Evolutionary conservation across 208 protist species (phyloP).

Genomic region (Porcisia deanei): DNA sequence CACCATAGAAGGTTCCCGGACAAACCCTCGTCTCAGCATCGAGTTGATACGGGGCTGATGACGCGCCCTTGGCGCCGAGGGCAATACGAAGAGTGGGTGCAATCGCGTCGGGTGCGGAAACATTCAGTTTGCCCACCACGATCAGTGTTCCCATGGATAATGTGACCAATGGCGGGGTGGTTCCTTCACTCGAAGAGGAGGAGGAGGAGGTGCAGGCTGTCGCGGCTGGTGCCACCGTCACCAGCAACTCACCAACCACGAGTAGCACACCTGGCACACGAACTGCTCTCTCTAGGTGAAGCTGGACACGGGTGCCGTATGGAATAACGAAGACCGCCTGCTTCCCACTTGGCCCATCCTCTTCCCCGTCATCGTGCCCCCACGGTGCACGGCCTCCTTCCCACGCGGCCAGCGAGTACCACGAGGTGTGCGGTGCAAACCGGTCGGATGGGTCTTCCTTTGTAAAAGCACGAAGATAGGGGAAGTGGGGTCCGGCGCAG

Average conservation of each 20-base stretch:
- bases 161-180: background rate
- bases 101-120: background rate
- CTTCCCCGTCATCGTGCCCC: constrained; percentile 1
- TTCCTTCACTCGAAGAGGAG: background rate
- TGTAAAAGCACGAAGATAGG: constrained; percentile 10
- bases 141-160: constrained; percentile 29
- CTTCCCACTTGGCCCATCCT: background rate
- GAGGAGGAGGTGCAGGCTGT: background rate
- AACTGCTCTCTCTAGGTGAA: constrained; percentile 16
- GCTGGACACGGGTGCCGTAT: constrained; percentile 25
- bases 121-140: constrained; percentile 34
- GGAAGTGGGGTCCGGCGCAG: constrained; percentile 27
- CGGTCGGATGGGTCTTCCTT: background rate
- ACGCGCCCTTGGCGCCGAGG: constrained; percentile 12
- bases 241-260: constrained; percentile 35
- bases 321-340: constrained; percentile 30
- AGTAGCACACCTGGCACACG: constrained; percentile 33
- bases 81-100: constrained; percentile 25
- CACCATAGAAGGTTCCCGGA: constrained; percentile 33
- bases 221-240: background rate
- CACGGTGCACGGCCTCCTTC: constrained; percentile 25
- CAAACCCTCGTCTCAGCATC: constrained; percentile 25
- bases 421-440: constrained; percentile 9
- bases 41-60: constrained; percentile 5
- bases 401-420: constrained; percentile 34